Conservation (phyloP, 179 eudicot genomes). For the Beta lomatogona region DNA sequence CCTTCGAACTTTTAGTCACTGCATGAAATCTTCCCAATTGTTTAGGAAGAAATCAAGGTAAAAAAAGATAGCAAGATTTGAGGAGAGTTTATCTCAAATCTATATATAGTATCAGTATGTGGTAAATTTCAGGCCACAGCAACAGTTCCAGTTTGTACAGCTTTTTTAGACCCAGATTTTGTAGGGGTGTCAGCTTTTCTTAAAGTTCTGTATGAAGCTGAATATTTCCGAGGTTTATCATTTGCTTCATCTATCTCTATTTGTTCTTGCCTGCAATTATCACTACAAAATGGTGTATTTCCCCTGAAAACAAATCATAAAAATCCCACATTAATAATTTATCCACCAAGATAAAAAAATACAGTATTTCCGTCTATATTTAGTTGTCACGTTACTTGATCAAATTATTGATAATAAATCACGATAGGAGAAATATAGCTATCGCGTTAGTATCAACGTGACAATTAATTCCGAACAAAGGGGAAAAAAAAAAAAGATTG, state of each 20-base stretch:
- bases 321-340: not conserved
- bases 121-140: conserved; percentile 21
- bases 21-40: conserved; percentile 17
- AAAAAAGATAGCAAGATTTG: conserved; percentile 7
- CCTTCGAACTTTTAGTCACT: conserved; percentile 21
- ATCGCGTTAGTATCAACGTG: too few species aligned
- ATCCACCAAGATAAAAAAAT: not conserved
- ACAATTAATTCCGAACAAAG: too few species aligned
- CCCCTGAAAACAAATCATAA: conserved; percentile 47
- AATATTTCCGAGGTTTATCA: conserved; percentile 46
- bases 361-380: not conserved
- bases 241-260: conserved; percentile 68
- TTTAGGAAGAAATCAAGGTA: not conserved
- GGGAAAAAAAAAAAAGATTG: not conserved
- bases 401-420: too few species aligned
- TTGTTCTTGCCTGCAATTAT: conserved; percentile 84
- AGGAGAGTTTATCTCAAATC: not conserved
- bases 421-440: too few species aligned
- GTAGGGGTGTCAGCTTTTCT: conserved; percentile 31
- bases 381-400: too few species aligned
- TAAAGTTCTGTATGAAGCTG: conserved; percentile 8
- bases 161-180: conserved; percentile 30
- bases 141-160: conserved; percentile 35
- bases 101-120: not conserved
- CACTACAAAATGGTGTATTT: conserved; percentile 80